phyloP scores from a whole-genome alignment of 441 rosid genomes.

The Pelargonium cotyledonis region DNA sequence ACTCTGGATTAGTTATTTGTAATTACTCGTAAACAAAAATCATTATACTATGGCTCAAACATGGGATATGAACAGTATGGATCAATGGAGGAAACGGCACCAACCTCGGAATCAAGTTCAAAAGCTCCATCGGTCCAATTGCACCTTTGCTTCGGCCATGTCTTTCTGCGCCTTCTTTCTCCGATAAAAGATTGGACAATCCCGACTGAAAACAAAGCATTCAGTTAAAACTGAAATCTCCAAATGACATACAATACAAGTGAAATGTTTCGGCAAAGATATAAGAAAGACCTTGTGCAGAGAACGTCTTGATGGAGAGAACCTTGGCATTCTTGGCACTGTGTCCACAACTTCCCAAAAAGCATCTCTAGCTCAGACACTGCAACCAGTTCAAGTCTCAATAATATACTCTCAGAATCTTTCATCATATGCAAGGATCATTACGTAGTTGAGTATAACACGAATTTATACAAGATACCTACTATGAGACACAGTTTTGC shows the following conservation, averaged over 20 bases:
- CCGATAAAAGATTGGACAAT: constrained; percentile 97
- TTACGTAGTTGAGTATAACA: constrained; percentile 1
- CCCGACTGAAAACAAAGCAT: constrained; percentile 51
- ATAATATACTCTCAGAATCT: not conserved
- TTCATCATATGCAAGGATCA: not conserved
- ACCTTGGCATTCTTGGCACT: constrained; percentile 97
- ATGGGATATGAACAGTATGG: too few species aligned
- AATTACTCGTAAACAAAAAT: too few species aligned
- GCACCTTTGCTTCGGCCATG: constrained; percentile 79
- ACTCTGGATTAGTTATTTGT: too few species aligned
- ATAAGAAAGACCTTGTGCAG: constrained; percentile 65
- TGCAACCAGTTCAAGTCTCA: constrained; percentile 29
- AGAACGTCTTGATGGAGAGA: constrained; percentile 99
- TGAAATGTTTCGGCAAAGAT: not conserved
- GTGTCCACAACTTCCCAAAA: constrained; percentile 89
- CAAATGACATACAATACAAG: constrained; percentile 3
- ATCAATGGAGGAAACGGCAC: too few species aligned
- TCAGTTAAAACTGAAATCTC: not conserved
- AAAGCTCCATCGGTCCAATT: constrained; percentile 78
- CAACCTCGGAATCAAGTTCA: constrained; percentile 22
- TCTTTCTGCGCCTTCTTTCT: constrained; percentile 95
- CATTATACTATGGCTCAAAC: too few species aligned
- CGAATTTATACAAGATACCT: constrained; percentile 13
- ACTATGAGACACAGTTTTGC: constrained; percentile 87
- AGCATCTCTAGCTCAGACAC: constrained; percentile 81